Evolutionary conservation across 1,284 basidiomycete genomes (phyloP).

Genomic region (Pyrrhoderma noxium): DNA sequence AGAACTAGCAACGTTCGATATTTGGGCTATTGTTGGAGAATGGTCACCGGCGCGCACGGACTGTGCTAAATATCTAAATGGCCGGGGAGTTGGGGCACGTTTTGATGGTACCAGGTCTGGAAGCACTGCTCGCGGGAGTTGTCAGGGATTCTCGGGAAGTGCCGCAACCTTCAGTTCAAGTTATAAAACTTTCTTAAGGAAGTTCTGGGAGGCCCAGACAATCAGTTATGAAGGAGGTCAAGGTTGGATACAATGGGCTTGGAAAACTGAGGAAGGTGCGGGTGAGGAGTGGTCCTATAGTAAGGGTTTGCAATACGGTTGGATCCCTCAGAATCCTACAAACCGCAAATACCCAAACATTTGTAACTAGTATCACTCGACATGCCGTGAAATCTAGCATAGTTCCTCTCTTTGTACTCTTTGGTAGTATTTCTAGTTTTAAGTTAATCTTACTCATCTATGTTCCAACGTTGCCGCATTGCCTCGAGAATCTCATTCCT

Average conservation of each 20-base stretch:
- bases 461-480: too few species aligned
- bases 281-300: slow-evolving; percentile 76
- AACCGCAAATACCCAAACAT: slow-evolving; percentile 42
- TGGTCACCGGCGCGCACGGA: slow-evolving; percentile 82
- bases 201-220: slow-evolving; percentile 82
- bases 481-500: too few species aligned
- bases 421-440: too few species aligned
- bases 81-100: slow-evolving; percentile 61
- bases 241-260: slow-evolving; percentile 67
- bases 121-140: slow-evolving; percentile 63
- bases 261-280: slow-evolving; percentile 52
- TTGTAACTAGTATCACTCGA: slow-evolving; percentile 33
- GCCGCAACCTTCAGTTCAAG: slow-evolving; percentile 63
- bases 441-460: too few species aligned
- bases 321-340: slow-evolving; percentile 69
- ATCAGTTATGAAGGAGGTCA: slow-evolving; percentile 55
- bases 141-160: slow-evolving; percentile 63
- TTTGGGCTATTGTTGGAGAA: slow-evolving; percentile 79
- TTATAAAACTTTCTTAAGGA: slow-evolving; percentile 80
- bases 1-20: slow-evolving; percentile 45
- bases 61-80: slow-evolving; percentile 76
- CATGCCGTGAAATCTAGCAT: too few species aligned
- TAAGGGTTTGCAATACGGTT: slow-evolving; percentile 70
- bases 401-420: too few species aligned
- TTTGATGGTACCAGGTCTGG: slow-evolving; percentile 76